Conservation (phyloP, 2,329 filamentous ascomycete genomes). For the Neofusicoccum ribis region DNA sequence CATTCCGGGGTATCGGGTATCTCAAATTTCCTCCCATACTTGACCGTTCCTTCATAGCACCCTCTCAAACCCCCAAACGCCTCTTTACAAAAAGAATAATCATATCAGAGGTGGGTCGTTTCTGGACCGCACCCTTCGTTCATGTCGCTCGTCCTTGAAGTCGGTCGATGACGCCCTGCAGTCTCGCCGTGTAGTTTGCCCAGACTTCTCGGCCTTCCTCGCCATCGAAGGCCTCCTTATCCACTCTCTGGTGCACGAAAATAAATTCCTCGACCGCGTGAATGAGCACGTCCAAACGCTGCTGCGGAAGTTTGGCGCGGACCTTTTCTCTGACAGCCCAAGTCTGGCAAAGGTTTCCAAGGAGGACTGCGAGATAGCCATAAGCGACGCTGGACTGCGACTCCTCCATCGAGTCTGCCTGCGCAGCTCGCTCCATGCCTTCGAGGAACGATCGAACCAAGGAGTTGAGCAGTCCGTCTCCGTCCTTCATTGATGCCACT, state of each 20-base stretch:
- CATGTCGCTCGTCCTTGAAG: constrained; percentile 31
- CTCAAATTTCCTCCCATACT: constrained; percentile 16
- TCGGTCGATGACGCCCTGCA: constrained; percentile 54
- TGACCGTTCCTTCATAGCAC: neutral
- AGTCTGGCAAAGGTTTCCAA: constrained; percentile 76
- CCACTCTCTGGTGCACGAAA: constrained; percentile 59
- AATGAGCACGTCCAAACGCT: constrained; percentile 53
- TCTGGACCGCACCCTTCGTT: neutral
- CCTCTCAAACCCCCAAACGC: constrained; percentile 4
- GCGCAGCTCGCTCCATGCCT: constrained; percentile 61
- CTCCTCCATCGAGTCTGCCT: constrained; percentile 63
- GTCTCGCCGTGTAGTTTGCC: constrained; percentile 53
- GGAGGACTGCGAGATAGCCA: constrained; percentile 80
- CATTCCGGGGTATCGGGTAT: constrained; percentile 19
- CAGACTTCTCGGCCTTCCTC: constrained; percentile 49
- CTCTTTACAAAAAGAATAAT: neutral
- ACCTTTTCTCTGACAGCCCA: constrained; percentile 45
- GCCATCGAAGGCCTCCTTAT: constrained; percentile 43
- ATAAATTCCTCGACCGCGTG: constrained; percentile 64
- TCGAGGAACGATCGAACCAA: constrained; percentile 68
- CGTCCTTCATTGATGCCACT: constrained; percentile 30
- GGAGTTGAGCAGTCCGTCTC: constrained; percentile 53
- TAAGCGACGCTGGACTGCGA: constrained; percentile 78
- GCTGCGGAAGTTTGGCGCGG: constrained; percentile 36
- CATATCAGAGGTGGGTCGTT: neutral